Evolutionary conservation across 257 asterid species (phyloP).

Genomic region (Nicotiana noctiflora): DNA sequence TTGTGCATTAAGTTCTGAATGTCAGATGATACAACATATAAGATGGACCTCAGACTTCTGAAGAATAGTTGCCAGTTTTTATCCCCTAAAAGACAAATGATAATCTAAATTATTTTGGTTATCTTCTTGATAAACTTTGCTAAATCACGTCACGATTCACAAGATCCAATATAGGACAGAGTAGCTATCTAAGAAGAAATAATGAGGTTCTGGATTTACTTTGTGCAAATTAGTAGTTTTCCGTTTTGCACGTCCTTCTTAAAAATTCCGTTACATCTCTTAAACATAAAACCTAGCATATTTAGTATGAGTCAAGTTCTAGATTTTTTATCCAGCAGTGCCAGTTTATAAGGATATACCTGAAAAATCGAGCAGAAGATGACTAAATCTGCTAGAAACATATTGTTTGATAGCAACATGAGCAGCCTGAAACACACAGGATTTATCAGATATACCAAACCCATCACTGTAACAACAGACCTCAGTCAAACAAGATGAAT

Average conservation of each 20-base stretch:
- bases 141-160: background rate
- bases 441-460: constrained; percentile 8
- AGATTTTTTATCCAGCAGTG: background rate
- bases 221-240: background rate
- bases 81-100: background rate
- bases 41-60: background rate
- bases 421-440: constrained; percentile 53
- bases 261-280: background rate
- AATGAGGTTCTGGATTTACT: background rate
- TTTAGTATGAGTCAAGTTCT: background rate
- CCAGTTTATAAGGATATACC: constrained; percentile 41
- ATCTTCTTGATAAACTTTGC: background rate
- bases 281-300: background rate
- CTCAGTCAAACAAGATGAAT: background rate
- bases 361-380: constrained; percentile 56
- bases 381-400: constrained; percentile 49
- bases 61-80: background rate
- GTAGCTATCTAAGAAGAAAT: background rate
- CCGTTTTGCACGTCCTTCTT: background rate
- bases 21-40: background rate
- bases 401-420: constrained; percentile 61
- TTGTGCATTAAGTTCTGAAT: background rate
- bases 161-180: background rate
- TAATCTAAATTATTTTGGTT: background rate
- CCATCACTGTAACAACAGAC: background rate